Base-by-base conservation (phyloP, 352 stramenopile genomes). In the Phytophthora crassamura region DNA sequence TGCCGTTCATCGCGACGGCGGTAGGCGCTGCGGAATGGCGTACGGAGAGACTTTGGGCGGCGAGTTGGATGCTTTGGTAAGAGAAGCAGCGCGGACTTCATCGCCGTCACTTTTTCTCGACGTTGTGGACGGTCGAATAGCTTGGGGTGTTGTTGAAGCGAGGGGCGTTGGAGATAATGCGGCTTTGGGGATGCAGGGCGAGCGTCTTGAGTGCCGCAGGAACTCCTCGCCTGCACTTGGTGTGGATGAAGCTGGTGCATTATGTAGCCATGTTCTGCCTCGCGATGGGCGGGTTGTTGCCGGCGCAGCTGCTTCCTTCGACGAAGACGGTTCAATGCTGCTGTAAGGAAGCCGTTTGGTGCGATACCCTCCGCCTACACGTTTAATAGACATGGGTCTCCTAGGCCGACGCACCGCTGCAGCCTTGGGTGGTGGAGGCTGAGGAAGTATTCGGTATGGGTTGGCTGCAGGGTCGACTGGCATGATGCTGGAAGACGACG, bases 291-390 rank as follows among this genome's bases (percentile, higher is more conserved):
- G 35, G 0, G 20, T 45, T 64, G 51, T 39, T 56, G 10, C 12
- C 9, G 40, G 12, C 30, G 41, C 15, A 49, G 16, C 12, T 36
- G 6, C 8, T 36, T 46, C 36, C 64, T 64, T 30, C 32, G 56
- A 4, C 51, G 56, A 10, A 30, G 56, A 30, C 11, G 32, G 11
- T 30, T 69, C 39, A 10, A 53, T 9, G 49, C 64, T 15, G 51
- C 54, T 22, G 34, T 58, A 22, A 45, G 51, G 54, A 18, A 75
- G 59, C 9, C 67, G 48, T 10, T 67, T 79, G 4, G 73, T 57
- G 33, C 78, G 77, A 42, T 89, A 91, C 7, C 83, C 83, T 33
- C 83, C 83, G 5, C 83, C 83, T 2, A 90, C 83, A 30, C 75
- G 75, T 43, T 83, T 83, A 39, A 83, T 67, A 10, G 67, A 72